Percentiles rank a stretch among this genome's conserved stretches.
phyloP scores from a whole-genome alignment of 2,329 filamentous ascomycete species.

The Escovopsis sp. region DNA sequence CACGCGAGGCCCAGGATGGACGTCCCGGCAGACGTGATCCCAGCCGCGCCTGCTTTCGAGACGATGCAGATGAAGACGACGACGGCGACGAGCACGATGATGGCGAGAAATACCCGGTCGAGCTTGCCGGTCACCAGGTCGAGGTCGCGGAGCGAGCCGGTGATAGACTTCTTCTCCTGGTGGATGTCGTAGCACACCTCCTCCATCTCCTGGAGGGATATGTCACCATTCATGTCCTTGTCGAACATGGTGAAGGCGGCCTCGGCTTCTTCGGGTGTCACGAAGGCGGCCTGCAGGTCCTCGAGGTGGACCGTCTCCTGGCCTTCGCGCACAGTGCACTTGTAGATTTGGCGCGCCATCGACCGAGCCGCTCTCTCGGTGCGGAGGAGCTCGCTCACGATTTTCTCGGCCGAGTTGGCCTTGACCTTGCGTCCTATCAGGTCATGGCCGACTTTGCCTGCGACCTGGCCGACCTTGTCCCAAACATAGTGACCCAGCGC shows the following conservation, averaged over 20 bases:
- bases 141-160: conserved; percentile 83
- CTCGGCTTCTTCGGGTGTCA: conserved; percentile 71
- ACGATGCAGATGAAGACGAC: conserved; percentile 83
- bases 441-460: conserved; percentile 75
- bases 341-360: conserved; percentile 74
- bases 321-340: conserved; percentile 64
- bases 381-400: conserved; percentile 63
- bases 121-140: conserved; percentile 88
- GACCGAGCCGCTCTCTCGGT: conserved; percentile 64
- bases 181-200: conserved; percentile 89
- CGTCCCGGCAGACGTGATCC: conserved; percentile 79
- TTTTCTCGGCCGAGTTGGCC: conserved; percentile 68
- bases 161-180: conserved; percentile 87
- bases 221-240: conserved; percentile 92
- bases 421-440: conserved; percentile 66
- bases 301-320: conserved; percentile 64
- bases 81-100: conserved; percentile 66
- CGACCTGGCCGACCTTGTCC: conserved; percentile 70
- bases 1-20: conserved; percentile 80
- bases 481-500: conserved; percentile 62
- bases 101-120: conserved; percentile 75
- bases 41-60: conserved; percentile 77
- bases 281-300: conserved; percentile 66
- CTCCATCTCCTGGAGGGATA: conserved; percentile 89
- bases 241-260: conserved; percentile 88